Conservation (phyloP, 106 monocot species). For the Apostasia shenzhenica region DNA sequence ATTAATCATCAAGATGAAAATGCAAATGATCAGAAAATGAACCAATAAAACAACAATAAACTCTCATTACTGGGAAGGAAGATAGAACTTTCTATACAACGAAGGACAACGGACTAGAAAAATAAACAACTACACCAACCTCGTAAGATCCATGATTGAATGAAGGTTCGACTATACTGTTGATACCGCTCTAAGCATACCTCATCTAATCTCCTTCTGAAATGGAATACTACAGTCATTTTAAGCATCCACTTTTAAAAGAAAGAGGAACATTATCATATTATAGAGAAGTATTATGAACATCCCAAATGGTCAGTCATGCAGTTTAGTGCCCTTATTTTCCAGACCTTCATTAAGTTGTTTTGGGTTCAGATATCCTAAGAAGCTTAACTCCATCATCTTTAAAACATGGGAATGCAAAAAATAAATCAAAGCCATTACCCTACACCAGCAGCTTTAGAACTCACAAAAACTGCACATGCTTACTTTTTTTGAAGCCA, state of each 20-base stretch:
- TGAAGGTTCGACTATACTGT: conserved; percentile 83
- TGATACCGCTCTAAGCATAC: conserved; percentile 83
- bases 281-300: not conserved
- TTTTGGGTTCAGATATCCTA: not conserved
- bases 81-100: too few relatives aligned
- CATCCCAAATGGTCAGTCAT: not conserved
- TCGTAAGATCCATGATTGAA: conserved; percentile 97
- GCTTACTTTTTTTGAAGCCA: conserved; percentile 49
- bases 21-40: too few relatives aligned
- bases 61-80: too few relatives aligned
- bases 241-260: not conserved
- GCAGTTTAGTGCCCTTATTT: not conserved
- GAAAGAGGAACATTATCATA: not conserved
- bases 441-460: not conserved
- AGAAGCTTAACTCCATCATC: not conserved
- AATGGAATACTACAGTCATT: not conserved
- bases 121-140: conserved; percentile 19
- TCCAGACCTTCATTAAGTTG: not conserved
- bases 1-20: too few relatives aligned
- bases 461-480: not conserved
- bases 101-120: too few relatives aligned
- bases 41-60: too few relatives aligned
- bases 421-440: not conserved
- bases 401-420: not conserved
- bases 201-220: conserved; percentile 84